A percentile compares a stretch with the other conserved stretches of the same genome.
These are phyloP conservation scores for Paramecium caudatum DNA, from an alignment of 73 alveolate species.

Conservation along the genomic window DNA sequence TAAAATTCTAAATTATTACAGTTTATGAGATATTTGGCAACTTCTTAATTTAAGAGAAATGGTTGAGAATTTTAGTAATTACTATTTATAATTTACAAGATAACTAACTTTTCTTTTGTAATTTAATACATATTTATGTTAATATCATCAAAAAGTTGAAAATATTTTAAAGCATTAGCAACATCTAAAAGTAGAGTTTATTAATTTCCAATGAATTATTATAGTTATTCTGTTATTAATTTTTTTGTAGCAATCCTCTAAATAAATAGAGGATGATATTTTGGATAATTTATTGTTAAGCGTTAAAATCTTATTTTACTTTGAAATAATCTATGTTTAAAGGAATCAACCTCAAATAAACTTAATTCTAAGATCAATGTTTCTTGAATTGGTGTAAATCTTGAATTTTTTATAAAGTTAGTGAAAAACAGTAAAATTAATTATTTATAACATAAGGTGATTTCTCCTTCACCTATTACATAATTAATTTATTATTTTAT, in stretches of 20 bases:
- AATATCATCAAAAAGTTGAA: neutral
- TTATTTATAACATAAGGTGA: neutral
- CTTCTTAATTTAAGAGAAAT: neutral
- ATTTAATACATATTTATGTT: neutral
- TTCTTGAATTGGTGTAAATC: neutral
- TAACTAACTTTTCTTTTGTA: neutral
- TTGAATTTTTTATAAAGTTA: neutral
- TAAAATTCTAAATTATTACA: neutral
- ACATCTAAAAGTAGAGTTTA: neutral
- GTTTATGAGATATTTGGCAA: neutral
- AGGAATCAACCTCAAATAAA: neutral
- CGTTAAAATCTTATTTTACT: neutral
- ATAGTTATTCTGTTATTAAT: neutral
- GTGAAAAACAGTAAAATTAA: neutral
- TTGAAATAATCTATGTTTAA: neutral
- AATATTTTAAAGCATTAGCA: neutral
- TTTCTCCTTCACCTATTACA: neutral
- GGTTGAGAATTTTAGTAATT: conserved; percentile 49
- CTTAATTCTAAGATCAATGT: neutral
- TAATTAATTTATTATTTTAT: neutral
- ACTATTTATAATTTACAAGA: neutral
- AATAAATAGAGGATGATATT: neutral
- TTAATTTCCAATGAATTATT: neutral
- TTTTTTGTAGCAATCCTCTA: neutral
- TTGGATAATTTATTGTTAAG: neutral